phyloP scores from a whole-genome alignment of 257 asterid species.

The Vinca minor region DNA sequence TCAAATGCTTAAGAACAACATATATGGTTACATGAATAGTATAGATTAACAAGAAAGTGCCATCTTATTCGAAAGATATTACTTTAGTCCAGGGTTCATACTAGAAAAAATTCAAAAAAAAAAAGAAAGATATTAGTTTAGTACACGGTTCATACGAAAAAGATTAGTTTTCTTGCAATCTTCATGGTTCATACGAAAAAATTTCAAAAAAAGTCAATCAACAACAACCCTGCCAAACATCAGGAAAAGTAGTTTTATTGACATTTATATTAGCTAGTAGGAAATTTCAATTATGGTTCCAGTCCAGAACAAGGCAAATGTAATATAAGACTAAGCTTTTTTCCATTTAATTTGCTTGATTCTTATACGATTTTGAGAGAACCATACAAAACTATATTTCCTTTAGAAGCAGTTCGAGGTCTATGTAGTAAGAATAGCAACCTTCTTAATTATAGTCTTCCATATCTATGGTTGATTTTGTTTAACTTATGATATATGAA shows the following conservation, averaged over 20 bases:
- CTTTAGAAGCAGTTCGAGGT: neutral
- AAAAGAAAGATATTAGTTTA: no score
- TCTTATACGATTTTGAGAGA: neutral
- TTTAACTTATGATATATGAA: no score
- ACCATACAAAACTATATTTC: neutral
- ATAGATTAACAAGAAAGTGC: neutral
- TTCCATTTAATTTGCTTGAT: no score
- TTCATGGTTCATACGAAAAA: neutral
- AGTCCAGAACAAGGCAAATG: no score
- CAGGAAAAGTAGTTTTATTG: neutral
- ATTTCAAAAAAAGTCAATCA: neutral
- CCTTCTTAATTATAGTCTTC: neutral
- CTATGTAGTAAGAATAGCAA: neutral
- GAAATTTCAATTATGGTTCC: neutral
- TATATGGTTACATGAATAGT: neutral
- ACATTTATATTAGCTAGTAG: neutral
- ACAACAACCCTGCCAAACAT: neutral
- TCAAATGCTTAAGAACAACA: neutral
- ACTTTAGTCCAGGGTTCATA: no score
- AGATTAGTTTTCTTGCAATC: neutral
- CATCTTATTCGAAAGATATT: neutral
- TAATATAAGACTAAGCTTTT: no score
- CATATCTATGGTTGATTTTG: no score
- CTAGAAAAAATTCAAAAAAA: no score
- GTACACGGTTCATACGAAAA: neutral